Percentiles rank a stretch among this genome's conserved stretches.
Evolutionary conservation across 306 rosid species (phyloP).

Genomic region (Argentina anserina): DNA sequence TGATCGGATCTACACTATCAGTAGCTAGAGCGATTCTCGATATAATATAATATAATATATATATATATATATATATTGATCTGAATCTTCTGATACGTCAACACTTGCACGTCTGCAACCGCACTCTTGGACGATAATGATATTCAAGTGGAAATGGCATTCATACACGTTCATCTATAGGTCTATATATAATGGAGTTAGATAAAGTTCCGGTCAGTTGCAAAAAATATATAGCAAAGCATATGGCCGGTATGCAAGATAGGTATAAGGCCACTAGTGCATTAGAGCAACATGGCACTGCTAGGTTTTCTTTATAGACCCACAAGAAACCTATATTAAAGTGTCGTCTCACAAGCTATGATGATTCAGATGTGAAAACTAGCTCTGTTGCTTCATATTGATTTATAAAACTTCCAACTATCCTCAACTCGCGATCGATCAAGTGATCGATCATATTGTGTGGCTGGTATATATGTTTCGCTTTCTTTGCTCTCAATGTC

Average conservation of each 20-base stretch:
- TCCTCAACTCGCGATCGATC: neutral
- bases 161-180: neutral
- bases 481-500: neutral
- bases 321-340: conserved; percentile 40
- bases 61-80: neutral
- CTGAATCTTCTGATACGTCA: conserved; percentile 4
- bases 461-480: neutral
- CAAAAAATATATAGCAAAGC: neutral
- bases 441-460: neutral
- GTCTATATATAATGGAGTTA: neutral
- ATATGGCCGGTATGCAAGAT: neutral
- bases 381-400: neutral
- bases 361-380: conserved; percentile 21
- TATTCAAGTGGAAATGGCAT: neutral
- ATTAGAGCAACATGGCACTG: conserved; percentile 16
- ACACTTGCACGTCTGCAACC: neutral
- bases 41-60: too few relatives aligned
- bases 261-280: conserved; percentile 23
- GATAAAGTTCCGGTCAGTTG: neutral
- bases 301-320: conserved; percentile 40
- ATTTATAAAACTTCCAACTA: neutral
- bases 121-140: conserved; percentile 12
- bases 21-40: neutral
- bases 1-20: neutral
- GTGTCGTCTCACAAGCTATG: conserved; percentile 16